Conservation (phyloP, 345 rosid species). For the Rubroshorea leprosula region DNA sequence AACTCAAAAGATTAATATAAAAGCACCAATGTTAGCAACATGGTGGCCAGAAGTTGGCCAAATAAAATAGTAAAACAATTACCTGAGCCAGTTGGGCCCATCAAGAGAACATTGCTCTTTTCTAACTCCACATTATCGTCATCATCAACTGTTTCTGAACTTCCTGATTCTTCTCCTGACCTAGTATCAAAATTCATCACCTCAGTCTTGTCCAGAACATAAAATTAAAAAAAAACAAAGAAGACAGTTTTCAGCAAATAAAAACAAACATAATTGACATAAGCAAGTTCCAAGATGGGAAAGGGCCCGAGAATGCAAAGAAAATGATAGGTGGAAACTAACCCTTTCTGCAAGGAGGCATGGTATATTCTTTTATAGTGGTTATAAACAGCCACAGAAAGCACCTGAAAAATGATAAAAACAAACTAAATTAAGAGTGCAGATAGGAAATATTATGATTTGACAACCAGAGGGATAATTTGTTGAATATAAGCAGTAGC, state of each 20-base stretch:
- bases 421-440: not conserved
- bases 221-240: not conserved
- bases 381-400: slow-evolving; percentile 89
- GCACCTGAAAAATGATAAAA: slow-evolving; percentile 48
- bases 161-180: slow-evolving; percentile 63
- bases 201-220: slow-evolving; percentile 22
- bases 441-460: not conserved
- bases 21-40: not conserved
- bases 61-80: slow-evolving; percentile 3
- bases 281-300: not conserved
- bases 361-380: slow-evolving; percentile 87
- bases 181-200: slow-evolving; percentile 50
- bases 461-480: not conserved
- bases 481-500: not conserved
- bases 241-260: too few species aligned
- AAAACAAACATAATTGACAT: not conserved
- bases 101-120: slow-evolving; percentile 90
- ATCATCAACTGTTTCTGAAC: slow-evolving; percentile 42
- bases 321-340: slow-evolving; percentile 26
- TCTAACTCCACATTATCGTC: slow-evolving; percentile 85
- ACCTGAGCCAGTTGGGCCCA: slow-evolving; percentile 99
- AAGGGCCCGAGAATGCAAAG: not conserved
- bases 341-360: slow-evolving; percentile 65
- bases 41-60: slow-evolving; percentile 5
- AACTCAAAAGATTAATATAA: slow-evolving; percentile 3